A percentile compares a stretch with the other conserved stretches of the same genome.
phyloP scores from a whole-genome alignment of 352 stramenopile species.

The Phytopythium helicoides region DNA sequence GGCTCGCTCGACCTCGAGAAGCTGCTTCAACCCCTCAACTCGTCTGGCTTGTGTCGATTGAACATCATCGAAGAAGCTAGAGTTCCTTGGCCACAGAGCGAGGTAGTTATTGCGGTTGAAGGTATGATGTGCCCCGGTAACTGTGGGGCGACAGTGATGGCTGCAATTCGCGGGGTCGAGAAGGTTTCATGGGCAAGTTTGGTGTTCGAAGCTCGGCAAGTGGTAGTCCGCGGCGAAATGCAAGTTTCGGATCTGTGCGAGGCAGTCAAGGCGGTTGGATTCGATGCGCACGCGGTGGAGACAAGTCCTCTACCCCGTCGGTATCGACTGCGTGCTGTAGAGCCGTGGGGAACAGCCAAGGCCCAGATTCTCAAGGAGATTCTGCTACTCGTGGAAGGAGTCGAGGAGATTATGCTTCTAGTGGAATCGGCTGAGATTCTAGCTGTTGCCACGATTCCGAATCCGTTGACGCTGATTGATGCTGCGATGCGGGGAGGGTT shows the following conservation, averaged over 20 bases:
- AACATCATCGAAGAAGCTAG: conserved; percentile 34
- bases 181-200: conserved; percentile 50
- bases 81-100: conserved; percentile 48
- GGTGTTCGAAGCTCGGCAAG: conserved; percentile 53
- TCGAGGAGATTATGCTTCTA: conserved; percentile 59
- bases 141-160: conserved; percentile 72
- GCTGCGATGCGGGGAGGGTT: conserved; percentile 34
- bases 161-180: conserved; percentile 40
- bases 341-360: conserved; percentile 23
- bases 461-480: conserved; percentile 35
- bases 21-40: conserved; percentile 20
- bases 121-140: conserved; percentile 85
- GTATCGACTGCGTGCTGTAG: conserved; percentile 55
- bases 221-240: conserved; percentile 60
- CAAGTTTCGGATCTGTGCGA: conserved; percentile 27
- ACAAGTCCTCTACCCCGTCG: conserved; percentile 39
- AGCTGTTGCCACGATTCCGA: conserved; percentile 47
- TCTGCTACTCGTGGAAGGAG: conserved; percentile 46
- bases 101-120: conserved; percentile 60
- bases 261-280: conserved; percentile 53
- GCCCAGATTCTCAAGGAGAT: conserved; percentile 21
- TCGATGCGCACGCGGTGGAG: conserved; percentile 42
- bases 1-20: conserved; percentile 20
- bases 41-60: conserved; percentile 24
- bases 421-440: conserved; percentile 59